Conservation (phyloP, 495 filamentous ascomycete genomes). For the Penicillium cataractarum region DNA sequence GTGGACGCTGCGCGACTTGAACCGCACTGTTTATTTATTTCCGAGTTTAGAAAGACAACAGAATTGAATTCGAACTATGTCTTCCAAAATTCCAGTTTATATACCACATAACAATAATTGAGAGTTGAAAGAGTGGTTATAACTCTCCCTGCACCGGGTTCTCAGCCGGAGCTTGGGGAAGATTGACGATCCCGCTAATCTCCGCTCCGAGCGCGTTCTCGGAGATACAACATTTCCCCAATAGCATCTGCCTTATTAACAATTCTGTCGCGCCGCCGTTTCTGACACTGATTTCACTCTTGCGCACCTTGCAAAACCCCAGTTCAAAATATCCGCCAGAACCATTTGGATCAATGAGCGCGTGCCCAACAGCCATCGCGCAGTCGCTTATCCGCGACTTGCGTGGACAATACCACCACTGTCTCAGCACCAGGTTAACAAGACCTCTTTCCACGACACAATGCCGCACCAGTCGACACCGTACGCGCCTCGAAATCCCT, state of each 20-base stretch:
- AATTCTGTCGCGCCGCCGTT: not conserved
- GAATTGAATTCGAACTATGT: not conserved
- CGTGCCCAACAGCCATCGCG: constrained; percentile 11
- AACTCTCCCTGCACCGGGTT: not conserved
- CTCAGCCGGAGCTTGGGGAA: not conserved
- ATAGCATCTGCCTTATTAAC: not conserved
- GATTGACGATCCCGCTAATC: constrained; percentile 20
- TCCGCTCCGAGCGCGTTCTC: constrained; percentile 15
- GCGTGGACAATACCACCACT: constrained; percentile 16
- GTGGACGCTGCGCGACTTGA: not conserved
- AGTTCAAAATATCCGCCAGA: not conserved
- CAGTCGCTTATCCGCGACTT: constrained; percentile 26
- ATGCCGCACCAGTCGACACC: constrained; percentile 23
- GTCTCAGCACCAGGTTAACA: not conserved
- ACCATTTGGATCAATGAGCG: constrained; percentile 4
- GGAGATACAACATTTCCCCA: constrained; percentile 12
- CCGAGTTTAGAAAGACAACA: not conserved
- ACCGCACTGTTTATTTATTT: not conserved
- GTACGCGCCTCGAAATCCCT: constrained; percentile 43
- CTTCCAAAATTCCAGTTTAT: not conserved
- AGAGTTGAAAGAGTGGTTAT: not conserved
- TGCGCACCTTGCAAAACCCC: not conserved
- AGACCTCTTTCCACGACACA: constrained; percentile 35
- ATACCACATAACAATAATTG: not conserved
- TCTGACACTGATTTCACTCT: not conserved